Evolutionary conservation across 2,329 filamentous ascomycete species (phyloP).

Genomic region (Beauveria pseudobassiana): DNA sequence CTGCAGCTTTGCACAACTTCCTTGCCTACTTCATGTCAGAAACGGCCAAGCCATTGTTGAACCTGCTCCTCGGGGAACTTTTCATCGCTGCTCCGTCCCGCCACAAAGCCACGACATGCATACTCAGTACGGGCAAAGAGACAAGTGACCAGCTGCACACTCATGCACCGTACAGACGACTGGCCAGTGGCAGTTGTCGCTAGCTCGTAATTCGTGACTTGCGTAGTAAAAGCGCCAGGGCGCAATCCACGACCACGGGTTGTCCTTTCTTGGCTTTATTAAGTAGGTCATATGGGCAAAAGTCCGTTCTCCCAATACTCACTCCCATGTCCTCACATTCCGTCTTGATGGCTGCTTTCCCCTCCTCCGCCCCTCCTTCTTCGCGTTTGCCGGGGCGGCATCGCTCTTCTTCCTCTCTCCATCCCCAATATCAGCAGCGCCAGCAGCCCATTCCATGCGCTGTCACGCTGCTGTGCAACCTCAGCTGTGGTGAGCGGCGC

Average conservation of each 20-base stretch:
- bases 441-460: slow-evolving; percentile 6
- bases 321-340: background rate
- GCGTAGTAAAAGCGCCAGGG: background rate
- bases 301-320: background rate
- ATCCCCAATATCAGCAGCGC: background rate
- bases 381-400: background rate
- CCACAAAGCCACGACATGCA: background rate
- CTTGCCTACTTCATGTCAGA: no score
- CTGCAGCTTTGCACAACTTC: no score
- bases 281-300: background rate
- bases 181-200: background rate
- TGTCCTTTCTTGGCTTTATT: background rate
- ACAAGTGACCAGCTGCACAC: background rate
- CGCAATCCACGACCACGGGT: background rate
- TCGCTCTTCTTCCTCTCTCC: background rate
- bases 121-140: background rate
- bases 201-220: background rate
- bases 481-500: background rate
- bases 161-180: background rate
- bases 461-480: slow-evolving; percentile 5
- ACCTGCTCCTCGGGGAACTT: background rate
- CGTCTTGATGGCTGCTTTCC: background rate
- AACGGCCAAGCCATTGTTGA: background rate
- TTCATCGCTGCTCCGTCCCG: background rate
- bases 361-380: background rate